Evolutionary conservation across 2,329 filamentous ascomycete species (phyloP).

Genomic region (Fusarium verticillioides): DNA sequence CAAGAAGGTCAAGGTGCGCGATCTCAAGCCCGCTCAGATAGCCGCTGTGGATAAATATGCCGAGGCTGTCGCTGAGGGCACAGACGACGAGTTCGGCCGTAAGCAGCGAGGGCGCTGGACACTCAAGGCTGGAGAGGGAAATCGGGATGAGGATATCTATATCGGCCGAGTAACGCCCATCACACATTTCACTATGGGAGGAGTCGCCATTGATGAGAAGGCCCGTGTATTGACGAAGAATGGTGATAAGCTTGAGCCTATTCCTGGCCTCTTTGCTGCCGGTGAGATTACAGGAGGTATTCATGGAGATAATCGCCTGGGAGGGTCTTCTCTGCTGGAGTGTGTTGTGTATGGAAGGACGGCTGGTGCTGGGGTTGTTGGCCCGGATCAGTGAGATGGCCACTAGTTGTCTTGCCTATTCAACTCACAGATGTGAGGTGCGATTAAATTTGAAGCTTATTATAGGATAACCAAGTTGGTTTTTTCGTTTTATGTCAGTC

Average conservation of each 20-base stretch:
- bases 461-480: background rate
- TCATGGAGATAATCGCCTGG: slow-evolving; percentile 71
- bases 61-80: slow-evolving; percentile 52
- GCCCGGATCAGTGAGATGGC: background rate
- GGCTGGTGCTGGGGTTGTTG: slow-evolving; percentile 55
- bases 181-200: slow-evolving; percentile 75
- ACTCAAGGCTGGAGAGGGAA: slow-evolving; percentile 55
- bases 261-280: slow-evolving; percentile 69
- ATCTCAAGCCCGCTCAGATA: slow-evolving; percentile 56
- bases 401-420: background rate
- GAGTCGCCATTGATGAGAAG: slow-evolving; percentile 65
- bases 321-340: slow-evolving; percentile 70
- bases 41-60: slow-evolving; percentile 62
- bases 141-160: slow-evolving; percentile 64
- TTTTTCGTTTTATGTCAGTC: background rate
- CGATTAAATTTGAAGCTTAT: slow-evolving; percentile 10
- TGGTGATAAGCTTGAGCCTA: slow-evolving; percentile 52
- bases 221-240: slow-evolving; percentile 60
- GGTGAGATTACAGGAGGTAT: slow-evolving; percentile 74
- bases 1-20: slow-evolving; percentile 63
- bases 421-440: slow-evolving; percentile 39
- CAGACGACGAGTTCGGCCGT: slow-evolving; percentile 59
- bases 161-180: slow-evolving; percentile 71
- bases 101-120: slow-evolving; percentile 66
- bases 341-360: slow-evolving; percentile 72